These are phyloP conservation scores for Aspergillus sclerotioniger DNA, from an alignment of 495 filamentous ascomycete genomes.

Conservation along the genomic window DNA sequence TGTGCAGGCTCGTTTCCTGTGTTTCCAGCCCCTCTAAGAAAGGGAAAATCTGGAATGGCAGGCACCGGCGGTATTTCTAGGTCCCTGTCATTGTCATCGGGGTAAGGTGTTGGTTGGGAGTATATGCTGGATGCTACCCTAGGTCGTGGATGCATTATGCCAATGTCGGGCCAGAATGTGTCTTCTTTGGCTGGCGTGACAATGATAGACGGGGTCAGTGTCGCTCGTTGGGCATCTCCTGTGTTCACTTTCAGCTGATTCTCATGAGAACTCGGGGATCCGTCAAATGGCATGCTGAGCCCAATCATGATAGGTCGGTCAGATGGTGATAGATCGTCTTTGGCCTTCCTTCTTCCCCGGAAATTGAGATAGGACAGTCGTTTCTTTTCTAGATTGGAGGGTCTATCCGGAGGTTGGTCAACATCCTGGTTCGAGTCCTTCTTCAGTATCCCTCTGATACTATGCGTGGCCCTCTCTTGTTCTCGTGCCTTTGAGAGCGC, in stretches of 20 bases:
- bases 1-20: slow-evolving; percentile 33
- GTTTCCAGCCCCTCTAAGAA: slow-evolving; percentile 23
- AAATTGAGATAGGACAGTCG: slow-evolving; percentile 21
- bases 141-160: slow-evolving; percentile 28
- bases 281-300: slow-evolving; percentile 63
- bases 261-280: slow-evolving; percentile 43
- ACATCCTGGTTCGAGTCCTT: slow-evolving; percentile 23
- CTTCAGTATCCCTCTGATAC: slow-evolving; percentile 24
- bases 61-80: slow-evolving; percentile 59
- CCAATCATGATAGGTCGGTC: slow-evolving; percentile 79
- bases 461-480: slow-evolving; percentile 33
- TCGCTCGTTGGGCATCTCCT: slow-evolving; percentile 31
- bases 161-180: slow-evolving; percentile 53
- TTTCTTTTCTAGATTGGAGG: slow-evolving; percentile 11
- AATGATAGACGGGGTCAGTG: slow-evolving; percentile 58
- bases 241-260: slow-evolving; percentile 27
- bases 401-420: slow-evolving; percentile 21
- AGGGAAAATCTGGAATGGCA: slow-evolving; percentile 52
- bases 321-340: slow-evolving; percentile 68
- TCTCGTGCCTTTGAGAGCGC: slow-evolving; percentile 35
- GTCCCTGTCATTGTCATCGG: slow-evolving; percentile 21
- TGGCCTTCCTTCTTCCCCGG: slow-evolving; percentile 22
- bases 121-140: slow-evolving; percentile 65
- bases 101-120: slow-evolving; percentile 54
- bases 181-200: slow-evolving; percentile 65